Evolutionary conservation across 306 rosid genomes (phyloP).

Genomic region (Biancaea sappan): DNA sequence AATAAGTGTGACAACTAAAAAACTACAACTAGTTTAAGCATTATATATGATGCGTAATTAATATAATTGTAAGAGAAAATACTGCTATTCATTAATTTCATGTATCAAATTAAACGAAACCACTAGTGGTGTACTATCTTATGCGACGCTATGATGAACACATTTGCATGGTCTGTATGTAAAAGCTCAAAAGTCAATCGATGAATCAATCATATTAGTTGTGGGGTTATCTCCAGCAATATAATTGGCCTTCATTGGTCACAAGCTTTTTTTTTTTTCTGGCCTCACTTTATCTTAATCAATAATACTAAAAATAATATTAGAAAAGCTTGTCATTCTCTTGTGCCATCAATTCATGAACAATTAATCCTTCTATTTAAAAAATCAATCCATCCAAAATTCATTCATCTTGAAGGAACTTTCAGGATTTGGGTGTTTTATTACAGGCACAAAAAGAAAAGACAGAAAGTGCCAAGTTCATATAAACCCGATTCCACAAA

Average conservation of each 20-base stretch:
- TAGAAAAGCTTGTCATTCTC: constrained; percentile 21
- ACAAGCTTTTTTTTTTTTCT: constrained; percentile 36
- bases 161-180: constrained; percentile 6
- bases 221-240: constrained; percentile 45
- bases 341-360: constrained; percentile 24
- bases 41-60: too few species aligned
- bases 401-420: constrained; percentile 41
- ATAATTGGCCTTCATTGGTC: constrained; percentile 37
- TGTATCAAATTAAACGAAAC: constrained; percentile 1
- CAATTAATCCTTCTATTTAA: constrained; percentile 20
- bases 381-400: background rate
- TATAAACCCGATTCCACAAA: background rate
- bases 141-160: background rate
- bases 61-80: background rate
- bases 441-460: constrained; percentile 46
- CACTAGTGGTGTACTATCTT: background rate
- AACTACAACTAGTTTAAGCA: background rate
- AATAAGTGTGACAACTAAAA: background rate
- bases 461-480: constrained; percentile 54
- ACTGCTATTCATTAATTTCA: background rate
- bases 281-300: constrained; percentile 15
- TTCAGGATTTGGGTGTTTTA: constrained; percentile 74
- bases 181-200: constrained; percentile 47
- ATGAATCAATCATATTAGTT: constrained; percentile 60
- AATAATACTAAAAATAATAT: background rate